Percentiles rank a stretch among this genome's conserved stretches.
Evolutionary conservation across 1,284 basidiomycete species (phyloP).

Genomic region (Tilletia indica): DNA sequence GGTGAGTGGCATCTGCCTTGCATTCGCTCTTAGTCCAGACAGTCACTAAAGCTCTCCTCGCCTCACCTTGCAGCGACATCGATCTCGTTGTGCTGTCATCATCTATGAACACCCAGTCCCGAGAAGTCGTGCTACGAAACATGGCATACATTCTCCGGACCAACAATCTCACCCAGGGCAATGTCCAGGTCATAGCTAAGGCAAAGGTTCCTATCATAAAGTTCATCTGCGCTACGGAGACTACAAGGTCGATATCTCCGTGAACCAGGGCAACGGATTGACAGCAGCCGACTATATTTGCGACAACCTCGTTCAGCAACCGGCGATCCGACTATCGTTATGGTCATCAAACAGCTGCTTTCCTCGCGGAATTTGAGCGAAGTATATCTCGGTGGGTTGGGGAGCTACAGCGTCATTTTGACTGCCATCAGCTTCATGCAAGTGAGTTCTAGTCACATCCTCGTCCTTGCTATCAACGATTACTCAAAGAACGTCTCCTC

Average conservation of each 20-base stretch:
- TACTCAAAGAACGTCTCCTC: background rate
- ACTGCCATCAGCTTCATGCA: conserved; percentile 89
- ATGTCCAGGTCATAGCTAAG: conserved; percentile 78
- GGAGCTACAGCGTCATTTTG: conserved; percentile 91
- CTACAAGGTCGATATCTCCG: conserved; percentile 54
- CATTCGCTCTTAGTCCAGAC: too few species aligned
- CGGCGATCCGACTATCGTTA: conserved; percentile 66
- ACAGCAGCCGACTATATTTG: conserved; percentile 77
- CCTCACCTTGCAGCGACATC: conserved; percentile 60
- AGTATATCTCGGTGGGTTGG: conserved; percentile 89
- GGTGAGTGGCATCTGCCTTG: conserved; percentile 63
- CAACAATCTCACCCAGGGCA: conserved; percentile 60
- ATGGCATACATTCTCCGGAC: conserved; percentile 58
- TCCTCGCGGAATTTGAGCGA: conserved; percentile 91
- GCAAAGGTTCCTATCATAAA: conserved; percentile 93
- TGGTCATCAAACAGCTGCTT: conserved; percentile 87
- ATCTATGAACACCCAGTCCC: conserved; percentile 54
- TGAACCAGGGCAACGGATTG: conserved; percentile 68
- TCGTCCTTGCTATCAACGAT: background rate
- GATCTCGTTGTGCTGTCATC: conserved; percentile 62
- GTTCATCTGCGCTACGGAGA: conserved; percentile 72
- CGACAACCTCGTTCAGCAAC: conserved; percentile 72
- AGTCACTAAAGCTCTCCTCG: conserved; percentile 29
- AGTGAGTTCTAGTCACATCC: conserved; percentile 57
- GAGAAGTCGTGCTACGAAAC: conserved; percentile 56